phyloP scores from a whole-genome alignment of 176 grass and related monocot species.

The Echinochloa phyllopogon region DNA sequence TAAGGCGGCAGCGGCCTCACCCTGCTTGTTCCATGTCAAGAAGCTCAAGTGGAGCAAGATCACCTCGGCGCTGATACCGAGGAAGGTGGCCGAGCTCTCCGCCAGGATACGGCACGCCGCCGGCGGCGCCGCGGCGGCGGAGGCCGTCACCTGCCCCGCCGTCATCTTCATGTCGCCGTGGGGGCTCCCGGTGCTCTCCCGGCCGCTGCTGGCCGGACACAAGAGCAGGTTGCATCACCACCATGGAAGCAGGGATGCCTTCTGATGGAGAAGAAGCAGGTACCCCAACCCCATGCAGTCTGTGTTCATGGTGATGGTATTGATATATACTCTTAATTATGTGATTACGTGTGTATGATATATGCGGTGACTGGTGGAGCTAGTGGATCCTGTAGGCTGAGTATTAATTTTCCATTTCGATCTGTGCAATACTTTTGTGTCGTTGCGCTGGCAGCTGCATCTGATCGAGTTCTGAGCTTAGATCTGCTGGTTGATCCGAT shows the following conservation, averaged over 20 bases:
- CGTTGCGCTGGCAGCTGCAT: not conserved
- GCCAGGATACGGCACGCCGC: conserved; percentile 37
- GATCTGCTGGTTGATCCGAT: not conserved
- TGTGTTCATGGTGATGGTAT: conserved; percentile 13
- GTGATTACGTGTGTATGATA: not conserved
- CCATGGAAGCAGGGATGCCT: conserved; percentile 29
- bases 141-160: conserved; percentile 8
- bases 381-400: conserved; percentile 9
- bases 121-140: not conserved
- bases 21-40: conserved; percentile 40
- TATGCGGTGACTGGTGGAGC: not conserved
- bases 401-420: not conserved
- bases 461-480: not conserved
- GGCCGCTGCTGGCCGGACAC: conserved; percentile 20
- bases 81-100: conserved; percentile 40
- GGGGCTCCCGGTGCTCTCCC: conserved; percentile 67
- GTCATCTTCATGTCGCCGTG: conserved; percentile 62
- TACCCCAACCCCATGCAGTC: not conserved
- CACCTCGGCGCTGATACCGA: conserved; percentile 36
- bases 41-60: conserved; percentile 54
- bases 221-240: conserved; percentile 32
- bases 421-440: not conserved
- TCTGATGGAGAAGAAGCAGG: not conserved
- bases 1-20: not conserved
- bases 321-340: not conserved